Conservation (phyloP, 805 yeast genomes). For the Candida pseudofarinosa region DNA sequence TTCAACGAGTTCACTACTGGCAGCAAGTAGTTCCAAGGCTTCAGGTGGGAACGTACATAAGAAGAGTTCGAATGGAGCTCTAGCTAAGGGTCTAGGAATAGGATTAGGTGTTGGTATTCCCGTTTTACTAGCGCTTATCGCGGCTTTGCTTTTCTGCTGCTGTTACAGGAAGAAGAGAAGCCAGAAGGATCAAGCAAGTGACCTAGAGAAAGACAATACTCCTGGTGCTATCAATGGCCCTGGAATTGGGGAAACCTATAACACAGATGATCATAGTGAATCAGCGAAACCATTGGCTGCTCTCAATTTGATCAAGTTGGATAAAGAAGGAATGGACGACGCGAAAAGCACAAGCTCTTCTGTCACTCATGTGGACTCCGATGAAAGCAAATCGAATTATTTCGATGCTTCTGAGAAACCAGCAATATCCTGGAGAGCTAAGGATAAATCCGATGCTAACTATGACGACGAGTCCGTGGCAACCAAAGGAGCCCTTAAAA, state of each 20-base stretch:
- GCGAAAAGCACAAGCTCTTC: constrained; percentile 42
- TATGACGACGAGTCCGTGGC: background rate
- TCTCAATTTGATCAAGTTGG: constrained; percentile 49
- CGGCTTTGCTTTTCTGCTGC: constrained; percentile 45
- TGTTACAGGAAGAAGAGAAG: constrained; percentile 46
- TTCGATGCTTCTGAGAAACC: constrained; percentile 37
- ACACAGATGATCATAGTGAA: constrained; percentile 22
- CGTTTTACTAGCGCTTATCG: constrained; percentile 45
- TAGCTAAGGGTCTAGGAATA: constrained; percentile 66
- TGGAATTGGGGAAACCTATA: constrained; percentile 27
- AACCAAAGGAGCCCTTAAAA: constrained; percentile 8
- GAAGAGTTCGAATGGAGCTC: constrained; percentile 12
- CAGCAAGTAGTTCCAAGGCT: constrained; percentile 19
- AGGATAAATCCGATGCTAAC: constrained; percentile 28
- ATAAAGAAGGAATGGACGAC: constrained; percentile 27
- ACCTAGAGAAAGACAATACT: constrained; percentile 9
- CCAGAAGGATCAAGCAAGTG: constrained; percentile 12
- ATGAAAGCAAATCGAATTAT: constrained; percentile 19
- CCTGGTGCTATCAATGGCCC: constrained; percentile 26
- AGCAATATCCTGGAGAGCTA: constrained; percentile 41
- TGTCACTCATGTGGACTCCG: constrained; percentile 48
- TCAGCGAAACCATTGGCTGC: constrained; percentile 33
- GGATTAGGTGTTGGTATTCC: constrained; percentile 91
- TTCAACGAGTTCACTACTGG: constrained; percentile 19
- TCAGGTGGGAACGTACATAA: constrained; percentile 3